These are phyloP conservation scores for Malania oleifera DNA, from an alignment of 164 flowering plant genomes.

Conservation along the genomic window DNA sequence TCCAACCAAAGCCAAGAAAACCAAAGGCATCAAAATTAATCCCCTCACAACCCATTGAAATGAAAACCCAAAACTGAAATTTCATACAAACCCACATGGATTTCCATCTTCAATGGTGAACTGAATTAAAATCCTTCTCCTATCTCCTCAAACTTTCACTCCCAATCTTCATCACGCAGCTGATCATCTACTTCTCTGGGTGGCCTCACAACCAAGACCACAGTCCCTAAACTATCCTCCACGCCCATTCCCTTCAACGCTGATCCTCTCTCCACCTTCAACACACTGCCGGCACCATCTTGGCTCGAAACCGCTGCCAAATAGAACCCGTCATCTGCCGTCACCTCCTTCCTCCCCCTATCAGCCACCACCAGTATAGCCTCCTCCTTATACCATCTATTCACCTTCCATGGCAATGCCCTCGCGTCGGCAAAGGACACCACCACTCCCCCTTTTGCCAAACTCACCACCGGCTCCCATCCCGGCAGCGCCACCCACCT, in stretches of 20 bases:
- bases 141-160: slow-evolving; percentile 23
- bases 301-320: slow-evolving; percentile 30
- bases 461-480: slow-evolving; percentile 57
- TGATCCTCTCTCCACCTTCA: slow-evolving; percentile 68
- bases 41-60: too few relatives aligned
- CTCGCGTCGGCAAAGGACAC: slow-evolving; percentile 60
- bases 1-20: too few relatives aligned
- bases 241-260: slow-evolving; percentile 55
- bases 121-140: neutral
- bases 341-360: slow-evolving; percentile 52
- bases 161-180: slow-evolving; percentile 79
- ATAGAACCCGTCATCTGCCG: slow-evolving; percentile 55
- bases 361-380: slow-evolving; percentile 69
- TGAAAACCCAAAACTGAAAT: too few relatives aligned
- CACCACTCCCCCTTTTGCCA: slow-evolving; percentile 54
- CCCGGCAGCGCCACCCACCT: slow-evolving; percentile 80
- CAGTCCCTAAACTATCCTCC: slow-evolving; percentile 56
- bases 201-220: slow-evolving; percentile 83
- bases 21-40: too few relatives aligned
- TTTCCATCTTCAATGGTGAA: slow-evolving; percentile 6
- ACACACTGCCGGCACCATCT: slow-evolving; percentile 21
- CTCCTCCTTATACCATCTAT: slow-evolving; percentile 69
- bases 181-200: slow-evolving; percentile 69
- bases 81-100: neutral
- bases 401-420: slow-evolving; percentile 79